Evolutionary conservation across 2,329 filamentous ascomycete species (phyloP), one percentile per base, ranked within the genome.

Genomic region (Teratosphaeria viscida): DNA sequence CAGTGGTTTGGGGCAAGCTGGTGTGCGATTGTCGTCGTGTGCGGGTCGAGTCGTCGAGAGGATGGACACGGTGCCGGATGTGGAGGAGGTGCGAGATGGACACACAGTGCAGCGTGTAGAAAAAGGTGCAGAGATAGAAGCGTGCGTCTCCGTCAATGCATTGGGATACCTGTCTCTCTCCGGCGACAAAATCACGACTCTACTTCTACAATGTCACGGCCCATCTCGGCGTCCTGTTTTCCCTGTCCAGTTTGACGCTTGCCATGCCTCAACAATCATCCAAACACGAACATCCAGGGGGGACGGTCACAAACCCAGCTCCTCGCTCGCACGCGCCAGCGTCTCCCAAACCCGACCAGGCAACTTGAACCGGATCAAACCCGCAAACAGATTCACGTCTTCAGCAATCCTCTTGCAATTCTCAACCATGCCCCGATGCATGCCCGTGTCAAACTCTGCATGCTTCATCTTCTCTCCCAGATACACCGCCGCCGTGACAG

Each of bases 381-480:
- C 92, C 16, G 91, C 92, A 78, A 96, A 97, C 14, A 94, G 88
- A 78, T 94, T 96, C 68, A 96, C 76, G 74, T 97, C 92, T 73
- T 91, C 85, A 47, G 89, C 91, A 77, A 89, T 90, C 73, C 88
- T 84, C 76, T 88, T 83, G 69, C 95, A 78, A 68, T 87, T 81
- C 60, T 87, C 85, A 57, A 87, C 85, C 75, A 90, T 82, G 73
- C 76, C 67, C 55, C 71, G 66, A 58, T 65, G 64, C n/a, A 59
- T 63, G 78, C 76, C 71, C 76, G 80, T 70, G 66, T 87, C 90
- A 73, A 88, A 96, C 67, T 87, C 83, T 32, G 86, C 85, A 60
- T 80, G 82, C 59, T 82, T 81, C 54, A 95, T 80, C 62, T 85
- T 79, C 67, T 88, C 86, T 63, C 89, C 84, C 74, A 96, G 87